Evolutionary conservation across 495 filamentous ascomycete genomes (phyloP).

Genomic region (Tirmania nivea): DNA sequence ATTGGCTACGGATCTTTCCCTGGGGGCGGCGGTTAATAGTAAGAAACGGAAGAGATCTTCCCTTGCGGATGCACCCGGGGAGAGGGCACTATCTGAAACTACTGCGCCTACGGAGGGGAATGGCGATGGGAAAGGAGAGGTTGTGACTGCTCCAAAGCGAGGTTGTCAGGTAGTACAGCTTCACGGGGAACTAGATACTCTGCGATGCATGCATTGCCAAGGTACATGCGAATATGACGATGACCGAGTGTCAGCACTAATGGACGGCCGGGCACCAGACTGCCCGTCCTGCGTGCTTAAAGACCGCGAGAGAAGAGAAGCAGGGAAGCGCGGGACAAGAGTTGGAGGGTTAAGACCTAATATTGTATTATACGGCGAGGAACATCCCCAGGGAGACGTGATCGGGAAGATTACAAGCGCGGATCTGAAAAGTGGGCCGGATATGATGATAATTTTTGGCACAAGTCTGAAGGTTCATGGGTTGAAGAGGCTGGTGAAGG

Average conservation of each 20-base stretch:
- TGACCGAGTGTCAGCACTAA: conserved; percentile 20
- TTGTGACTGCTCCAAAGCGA: conserved; percentile 4
- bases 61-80: conserved; percentile 26
- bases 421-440: conserved; percentile 37
- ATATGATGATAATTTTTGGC: conserved; percentile 43
- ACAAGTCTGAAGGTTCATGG: conserved; percentile 49
- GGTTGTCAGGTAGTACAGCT: conserved; percentile 40
- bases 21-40: conserved; percentile 27
- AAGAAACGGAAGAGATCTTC: conserved; percentile 22
- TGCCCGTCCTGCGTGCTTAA: conserved; percentile 37
- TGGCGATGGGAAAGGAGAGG: not conserved
- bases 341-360: conserved; percentile 37
- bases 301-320: conserved; percentile 33
- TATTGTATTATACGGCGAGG: conserved; percentile 49
- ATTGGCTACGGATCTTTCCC: conserved; percentile 27
- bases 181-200: conserved; percentile 37
- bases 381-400: conserved; percentile 41
- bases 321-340: conserved; percentile 39
- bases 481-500: conserved; percentile 41
- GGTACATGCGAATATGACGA: conserved; percentile 38
- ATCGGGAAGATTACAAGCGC: conserved; percentile 40
- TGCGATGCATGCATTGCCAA: conserved; percentile 42
- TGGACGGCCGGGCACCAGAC: conserved; percentile 37
- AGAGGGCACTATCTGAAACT: not conserved
- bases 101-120: too few relatives aligned